Evolutionary conservation across 1,284 basidiomycete genomes (phyloP).

Genomic region (Pisolithus thermaeus): DNA sequence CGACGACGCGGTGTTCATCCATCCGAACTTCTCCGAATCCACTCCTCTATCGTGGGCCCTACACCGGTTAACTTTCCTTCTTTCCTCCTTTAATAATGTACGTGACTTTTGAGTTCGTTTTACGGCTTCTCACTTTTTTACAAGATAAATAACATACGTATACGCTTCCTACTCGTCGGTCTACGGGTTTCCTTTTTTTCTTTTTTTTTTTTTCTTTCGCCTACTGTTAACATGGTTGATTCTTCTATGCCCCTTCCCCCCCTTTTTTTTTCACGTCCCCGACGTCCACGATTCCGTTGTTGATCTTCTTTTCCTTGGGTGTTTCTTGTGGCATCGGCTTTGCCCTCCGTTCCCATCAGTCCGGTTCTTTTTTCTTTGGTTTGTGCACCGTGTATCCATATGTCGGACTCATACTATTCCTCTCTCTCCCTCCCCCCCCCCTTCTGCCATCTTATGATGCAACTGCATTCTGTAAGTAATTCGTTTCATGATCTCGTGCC

Average conservation of each 20-base stretch:
- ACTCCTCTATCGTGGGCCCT: slow-evolving; percentile 40
- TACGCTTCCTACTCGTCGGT: too few species aligned
- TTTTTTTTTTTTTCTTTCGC: too few species aligned
- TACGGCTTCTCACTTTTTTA: slow-evolving; percentile 21
- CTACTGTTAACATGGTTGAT: background rate
- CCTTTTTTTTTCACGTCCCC: background rate
- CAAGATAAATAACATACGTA: slow-evolving; percentile 14
- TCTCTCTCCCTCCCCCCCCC: too few species aligned
- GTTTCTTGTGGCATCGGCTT: background rate
- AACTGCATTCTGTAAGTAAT: slow-evolving; percentile 24
- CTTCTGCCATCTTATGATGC: slow-evolving; percentile 26
- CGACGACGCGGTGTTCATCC: too few species aligned
- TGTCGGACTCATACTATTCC: background rate
- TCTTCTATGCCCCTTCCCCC: background rate
- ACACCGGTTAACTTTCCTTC: slow-evolving; percentile 14
- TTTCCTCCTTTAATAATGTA: slow-evolving; percentile 13
- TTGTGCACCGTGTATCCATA: background rate
- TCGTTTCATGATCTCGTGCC: slow-evolving; percentile 9
- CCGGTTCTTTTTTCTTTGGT: background rate
- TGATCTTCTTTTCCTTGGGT: slow-evolving; percentile 18
- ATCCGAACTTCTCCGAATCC: slow-evolving; percentile 5
- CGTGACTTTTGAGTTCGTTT: slow-evolving; percentile 13
- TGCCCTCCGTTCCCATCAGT: slow-evolving; percentile 1
- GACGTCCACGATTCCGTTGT: slow-evolving; percentile 19
- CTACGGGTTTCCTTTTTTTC: slow-evolving; percentile 6